phyloP scores from a whole-genome alignment of 352 stramenopile genomes.

The Pythium periplocum region DNA sequence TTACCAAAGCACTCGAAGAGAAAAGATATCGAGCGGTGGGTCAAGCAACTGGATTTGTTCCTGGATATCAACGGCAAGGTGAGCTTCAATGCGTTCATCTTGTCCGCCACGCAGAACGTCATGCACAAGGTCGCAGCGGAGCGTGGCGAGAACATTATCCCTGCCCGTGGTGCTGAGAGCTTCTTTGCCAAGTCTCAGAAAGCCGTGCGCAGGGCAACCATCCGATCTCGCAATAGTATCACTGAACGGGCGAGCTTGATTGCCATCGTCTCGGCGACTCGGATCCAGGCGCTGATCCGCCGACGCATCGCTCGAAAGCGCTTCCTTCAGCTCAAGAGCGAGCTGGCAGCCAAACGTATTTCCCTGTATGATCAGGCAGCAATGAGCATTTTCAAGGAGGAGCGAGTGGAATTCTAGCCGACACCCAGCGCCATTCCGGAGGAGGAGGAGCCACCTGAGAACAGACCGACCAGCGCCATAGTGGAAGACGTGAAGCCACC shows the following conservation, averaged over 20 bases:
- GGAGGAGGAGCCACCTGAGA: no score
- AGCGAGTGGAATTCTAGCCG: neutral
- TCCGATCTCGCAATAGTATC: conserved; percentile 11
- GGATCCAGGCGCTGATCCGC: conserved; percentile 29
- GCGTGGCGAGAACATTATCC: conserved; percentile 24
- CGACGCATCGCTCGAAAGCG: conserved; percentile 18
- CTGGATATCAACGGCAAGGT: conserved; percentile 23
- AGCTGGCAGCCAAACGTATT: conserved; percentile 8
- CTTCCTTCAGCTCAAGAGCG: conserved; percentile 17
- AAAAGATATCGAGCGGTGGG: conserved; percentile 28
- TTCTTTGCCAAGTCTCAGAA: conserved; percentile 31
- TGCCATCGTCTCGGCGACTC: conserved; percentile 28
- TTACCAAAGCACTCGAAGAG: conserved; percentile 19
- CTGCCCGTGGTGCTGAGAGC: conserved; percentile 9
- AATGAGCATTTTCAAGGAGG: conserved; percentile 4
- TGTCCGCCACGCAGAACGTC: conserved; percentile 24
- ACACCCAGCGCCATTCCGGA: no score
- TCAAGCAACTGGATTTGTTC: conserved; percentile 23
- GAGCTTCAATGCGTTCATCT: conserved; percentile 32
- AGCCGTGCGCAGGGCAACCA: conserved; percentile 13
- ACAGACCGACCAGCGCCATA: no score
- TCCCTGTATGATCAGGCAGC: conserved; percentile 15
- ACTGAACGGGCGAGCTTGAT: conserved; percentile 17
- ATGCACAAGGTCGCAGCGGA: conserved; percentile 26
- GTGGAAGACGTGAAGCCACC: no score